phyloP scores from a whole-genome alignment of 2,329 filamentous ascomycete species.

The Aspergillus hiratsukae region DNA sequence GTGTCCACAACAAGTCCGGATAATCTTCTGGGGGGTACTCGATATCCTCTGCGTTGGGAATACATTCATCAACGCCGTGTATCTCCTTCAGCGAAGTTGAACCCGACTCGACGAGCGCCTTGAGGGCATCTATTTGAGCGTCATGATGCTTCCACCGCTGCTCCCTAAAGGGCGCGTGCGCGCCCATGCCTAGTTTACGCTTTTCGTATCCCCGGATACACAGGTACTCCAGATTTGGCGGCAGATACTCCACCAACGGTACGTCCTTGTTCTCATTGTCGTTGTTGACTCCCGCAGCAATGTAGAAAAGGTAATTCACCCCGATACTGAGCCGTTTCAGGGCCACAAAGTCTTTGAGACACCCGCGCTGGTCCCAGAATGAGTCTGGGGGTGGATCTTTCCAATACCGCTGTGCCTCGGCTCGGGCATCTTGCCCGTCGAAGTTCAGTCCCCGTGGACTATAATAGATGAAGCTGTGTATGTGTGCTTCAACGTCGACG shows the following conservation, averaged over 20 bases:
- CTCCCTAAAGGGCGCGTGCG: too few species aligned
- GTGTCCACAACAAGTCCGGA: slow-evolving; percentile 1
- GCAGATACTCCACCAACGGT: slow-evolving; percentile 4
- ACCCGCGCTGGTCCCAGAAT: slow-evolving; percentile 8
- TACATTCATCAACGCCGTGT: slow-evolving; percentile 7
- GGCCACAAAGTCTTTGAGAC: slow-evolving; percentile 14
- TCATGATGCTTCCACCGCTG: neutral
- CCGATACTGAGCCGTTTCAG: slow-evolving; percentile 16
- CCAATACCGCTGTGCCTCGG: neutral
- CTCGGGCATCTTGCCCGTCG: neutral
- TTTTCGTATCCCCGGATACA: slow-evolving; percentile 15
- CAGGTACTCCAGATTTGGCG: slow-evolving; percentile 13
- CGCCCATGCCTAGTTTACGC: neutral
- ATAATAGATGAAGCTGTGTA: neutral
- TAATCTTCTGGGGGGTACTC: slow-evolving; percentile 3
- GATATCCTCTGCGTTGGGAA: slow-evolving; percentile 8
- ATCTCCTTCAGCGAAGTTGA: slow-evolving; percentile 6
- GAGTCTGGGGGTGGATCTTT: neutral
- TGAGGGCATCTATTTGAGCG: slow-evolving; percentile 9
- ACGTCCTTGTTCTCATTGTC: neutral
- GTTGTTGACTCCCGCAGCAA: slow-evolving; percentile 4
- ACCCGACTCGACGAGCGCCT: neutral
- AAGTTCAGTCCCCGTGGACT: too few species aligned
- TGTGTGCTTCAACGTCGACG: slow-evolving; percentile 9
- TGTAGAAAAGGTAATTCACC: slow-evolving; percentile 13